Evolutionary conservation across 441 rosid genomes (phyloP), one percentile per base, ranked within the genome.

Genomic region (Adansonia rubrostipa): DNA sequence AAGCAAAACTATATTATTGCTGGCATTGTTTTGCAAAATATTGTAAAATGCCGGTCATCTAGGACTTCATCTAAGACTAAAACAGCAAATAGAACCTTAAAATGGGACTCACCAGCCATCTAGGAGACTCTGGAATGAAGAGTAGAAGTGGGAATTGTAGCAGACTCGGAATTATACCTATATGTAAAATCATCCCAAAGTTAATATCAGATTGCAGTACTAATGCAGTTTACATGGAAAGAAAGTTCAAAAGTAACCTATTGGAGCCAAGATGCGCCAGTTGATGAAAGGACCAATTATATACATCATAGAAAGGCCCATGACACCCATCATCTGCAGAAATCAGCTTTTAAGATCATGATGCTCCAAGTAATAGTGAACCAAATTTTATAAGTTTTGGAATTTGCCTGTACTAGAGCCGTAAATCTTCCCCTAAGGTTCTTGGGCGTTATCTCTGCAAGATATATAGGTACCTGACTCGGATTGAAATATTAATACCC

Each of bases 41-140:
- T 7, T 45, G 10, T 45, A 7, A 45, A 45, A 9, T 45, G 48
- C 48, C 48, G 9, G 48, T 7, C 33, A 45, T 48, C 15, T 48
- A 48, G 33, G 33, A 28, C 33, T 28, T 28, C 33, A 28, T 28
- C 33, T 28, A 28, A 28, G 33, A 28, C 33, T 17, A 47, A 54
- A 6, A 54, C n/a, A 54, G 66, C n/a, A 51, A 61, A 36, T 0
- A 40, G 42, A 64, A 36, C 17, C 44, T 63, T 33, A 36, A 36
- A 14, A 40, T 11, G 3, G 0, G 5, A 67, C 87, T 86, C 76
- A 91, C 97, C 89, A 92, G 82, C 93, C 95, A 92, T 78, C 95
- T 85, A 6, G 93, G 95, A 69, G 95, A 92, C 81, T 91, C 97
- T 11, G 94, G 91, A 75, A 89, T 82, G 65, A 89, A 75, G 67